Base-by-base conservation (phyloP, 2,329 filamentous ascomycete species). In the Trichoderma endophyticum region DNA sequence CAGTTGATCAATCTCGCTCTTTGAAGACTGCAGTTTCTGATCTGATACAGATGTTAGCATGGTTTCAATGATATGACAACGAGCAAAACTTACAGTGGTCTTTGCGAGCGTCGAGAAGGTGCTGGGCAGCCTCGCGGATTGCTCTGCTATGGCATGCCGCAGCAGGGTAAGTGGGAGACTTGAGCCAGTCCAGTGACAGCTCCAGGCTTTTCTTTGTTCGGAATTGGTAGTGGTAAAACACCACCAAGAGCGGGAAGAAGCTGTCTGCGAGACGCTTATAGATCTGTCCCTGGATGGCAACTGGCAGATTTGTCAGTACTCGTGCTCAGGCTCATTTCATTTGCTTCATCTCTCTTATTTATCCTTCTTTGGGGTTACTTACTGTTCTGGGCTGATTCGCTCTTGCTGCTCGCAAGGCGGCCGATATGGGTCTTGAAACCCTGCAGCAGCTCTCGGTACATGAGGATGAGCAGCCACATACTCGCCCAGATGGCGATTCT, bases 381-480 rank as follows among this genome's bases (percentile, higher is more conserved):
- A 76, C 75, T 74, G 30, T 62, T 71, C 8, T 73, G 63, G 34
- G 75, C 73, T 26, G 75, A 73, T 32, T 78, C 77, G 28, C 75
- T 75, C 24, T 67, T 74, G 12, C 75, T 73, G 21, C 69, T 68
- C 26, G 75, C 74, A 57, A 78, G 73, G 64, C 75, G 75, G 59
- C 73, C 73, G 71, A 81, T 76, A 71, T 78, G 77, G 28, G 70
- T 71, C 68, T 80, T 78, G 72, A 79, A 80, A 9, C 77, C 76
- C 21, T 75, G 72, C 71, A 81, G 77, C 61, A 86, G 77, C 68
- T 86, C 83, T 26, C 82, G 81, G 73, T 87, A 86, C 75, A 86
- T 82, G 54, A 86, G 79, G 57, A 87, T 83, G 71, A 86, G 77
- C 73, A 86, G 83, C 84, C 86, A 86, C 76, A 86, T 77, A 75